These are phyloP conservation scores for Linum lewisii DNA, from an alignment of 345 rosid genomes.

Conservation along the genomic window DNA sequence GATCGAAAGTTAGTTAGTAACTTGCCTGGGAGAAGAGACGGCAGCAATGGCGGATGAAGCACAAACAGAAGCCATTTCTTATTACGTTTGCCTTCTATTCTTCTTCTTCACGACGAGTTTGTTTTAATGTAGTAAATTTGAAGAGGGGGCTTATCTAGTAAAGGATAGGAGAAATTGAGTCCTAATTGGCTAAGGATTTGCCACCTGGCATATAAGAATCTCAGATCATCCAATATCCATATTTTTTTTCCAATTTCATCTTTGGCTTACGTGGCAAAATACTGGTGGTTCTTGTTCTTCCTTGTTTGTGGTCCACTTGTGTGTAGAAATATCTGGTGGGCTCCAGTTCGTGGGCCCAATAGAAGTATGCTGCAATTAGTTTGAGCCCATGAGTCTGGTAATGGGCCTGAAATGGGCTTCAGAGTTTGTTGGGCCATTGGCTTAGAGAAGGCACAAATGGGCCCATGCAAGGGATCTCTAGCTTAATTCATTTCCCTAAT, in stretches of 20 bases:
- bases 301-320: background rate
- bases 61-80: slow-evolving; percentile 72
- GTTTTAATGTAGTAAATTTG: slow-evolving; percentile 18
- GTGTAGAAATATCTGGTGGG: no score
- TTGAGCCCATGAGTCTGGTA: no score
- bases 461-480: no score
- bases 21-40: slow-evolving; percentile 64
- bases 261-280: slow-evolving; percentile 19
- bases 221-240: slow-evolving; percentile 3
- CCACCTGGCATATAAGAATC: slow-evolving; percentile 51
- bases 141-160: slow-evolving; percentile 49
- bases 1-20: no score
- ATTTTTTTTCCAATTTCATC: slow-evolving; percentile 12
- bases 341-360: no score
- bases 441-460: no score
- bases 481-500: no score
- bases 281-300: slow-evolving; percentile 26
- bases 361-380: no score
- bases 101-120: background rate
- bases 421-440: no score
- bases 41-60: slow-evolving; percentile 85
- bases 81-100: background rate
- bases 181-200: slow-evolving; percentile 25
- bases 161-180: slow-evolving; percentile 36
- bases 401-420: no score